These are phyloP conservation scores for Austroboletus niveus DNA, from an alignment of 1,284 basidiomycete genomes.

Conservation along the genomic window DNA sequence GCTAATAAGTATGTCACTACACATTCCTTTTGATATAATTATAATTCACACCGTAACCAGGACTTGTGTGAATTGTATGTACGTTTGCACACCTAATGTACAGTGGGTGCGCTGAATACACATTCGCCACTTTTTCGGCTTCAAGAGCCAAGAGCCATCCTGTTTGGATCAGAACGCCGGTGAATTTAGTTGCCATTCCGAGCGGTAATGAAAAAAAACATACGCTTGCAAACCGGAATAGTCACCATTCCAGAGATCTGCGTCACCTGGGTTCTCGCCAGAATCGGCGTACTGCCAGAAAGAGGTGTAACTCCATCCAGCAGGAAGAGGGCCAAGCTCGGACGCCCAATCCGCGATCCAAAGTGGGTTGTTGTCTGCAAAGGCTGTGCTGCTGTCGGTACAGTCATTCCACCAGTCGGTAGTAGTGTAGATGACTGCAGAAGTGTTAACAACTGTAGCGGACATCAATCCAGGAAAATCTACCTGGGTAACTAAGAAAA, in stretches of 20 bases:
- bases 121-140: not conserved
- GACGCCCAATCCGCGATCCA: conserved; percentile 58
- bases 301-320: conserved; percentile 53
- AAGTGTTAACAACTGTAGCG: not conserved
- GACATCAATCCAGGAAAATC: not conserved
- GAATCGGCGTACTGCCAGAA: conserved; percentile 66
- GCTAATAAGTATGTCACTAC: no score
- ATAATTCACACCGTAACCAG: no score
- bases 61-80: not conserved
- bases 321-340: conserved; percentile 49
- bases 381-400: conserved; percentile 54
- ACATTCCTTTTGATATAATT: no score
- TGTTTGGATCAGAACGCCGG: conserved; percentile 1
- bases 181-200: not conserved
- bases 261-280: conserved; percentile 53
- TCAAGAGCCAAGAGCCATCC: conserved; percentile 20
- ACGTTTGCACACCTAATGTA: not conserved
- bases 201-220: not conserved
- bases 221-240: conserved; percentile 34
- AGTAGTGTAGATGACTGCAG: conserved; percentile 58
- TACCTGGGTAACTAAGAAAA: conserved; percentile 37
- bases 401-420: conserved; percentile 69
- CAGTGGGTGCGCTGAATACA: not conserved
- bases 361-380: conserved; percentile 51
- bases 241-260: conserved; percentile 53